A percentile compares a stretch with the other conserved stretches of the same genome.
phyloP scores from a whole-genome alignment of 306 rosid species.

The Carpinus fangiana region DNA sequence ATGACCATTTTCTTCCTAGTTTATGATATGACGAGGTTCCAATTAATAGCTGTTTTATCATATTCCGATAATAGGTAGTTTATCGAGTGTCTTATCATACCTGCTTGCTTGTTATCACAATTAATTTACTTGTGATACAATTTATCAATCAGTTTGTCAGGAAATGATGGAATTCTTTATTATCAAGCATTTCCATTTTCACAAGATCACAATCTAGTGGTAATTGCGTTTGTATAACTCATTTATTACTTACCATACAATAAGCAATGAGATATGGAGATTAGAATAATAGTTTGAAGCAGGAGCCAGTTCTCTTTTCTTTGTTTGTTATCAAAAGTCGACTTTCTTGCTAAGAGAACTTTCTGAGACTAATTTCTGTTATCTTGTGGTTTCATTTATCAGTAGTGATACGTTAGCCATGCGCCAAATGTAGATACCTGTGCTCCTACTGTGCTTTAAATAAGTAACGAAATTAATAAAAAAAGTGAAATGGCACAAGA shows the following conservation, averaged over 20 bases:
- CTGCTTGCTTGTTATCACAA: neutral
- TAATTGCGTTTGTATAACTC: neutral
- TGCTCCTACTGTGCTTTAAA: neutral
- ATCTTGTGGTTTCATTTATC: neutral
- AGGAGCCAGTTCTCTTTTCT: neutral
- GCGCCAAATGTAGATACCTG: neutral
- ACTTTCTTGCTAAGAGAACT: neutral
- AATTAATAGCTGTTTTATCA: neutral
- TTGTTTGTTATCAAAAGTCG: neutral
- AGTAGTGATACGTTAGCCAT: neutral
- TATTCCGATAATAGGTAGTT: neutral
- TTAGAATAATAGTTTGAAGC: neutral
- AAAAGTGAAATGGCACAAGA: neutral
- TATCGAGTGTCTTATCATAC: neutral
- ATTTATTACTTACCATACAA: neutral
- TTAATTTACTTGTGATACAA: neutral
- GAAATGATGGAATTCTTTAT: neutral
- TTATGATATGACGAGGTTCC: neutral
- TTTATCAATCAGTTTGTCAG: neutral
- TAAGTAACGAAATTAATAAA: neutral
- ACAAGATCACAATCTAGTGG: neutral
- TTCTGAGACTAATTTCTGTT: neutral
- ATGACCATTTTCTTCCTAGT: neutral
- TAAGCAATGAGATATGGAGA: neutral
- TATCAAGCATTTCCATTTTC: neutral